phyloP scores from a whole-genome alignment of 495 filamentous ascomycete species.

The Lophiotrema nucula region DNA sequence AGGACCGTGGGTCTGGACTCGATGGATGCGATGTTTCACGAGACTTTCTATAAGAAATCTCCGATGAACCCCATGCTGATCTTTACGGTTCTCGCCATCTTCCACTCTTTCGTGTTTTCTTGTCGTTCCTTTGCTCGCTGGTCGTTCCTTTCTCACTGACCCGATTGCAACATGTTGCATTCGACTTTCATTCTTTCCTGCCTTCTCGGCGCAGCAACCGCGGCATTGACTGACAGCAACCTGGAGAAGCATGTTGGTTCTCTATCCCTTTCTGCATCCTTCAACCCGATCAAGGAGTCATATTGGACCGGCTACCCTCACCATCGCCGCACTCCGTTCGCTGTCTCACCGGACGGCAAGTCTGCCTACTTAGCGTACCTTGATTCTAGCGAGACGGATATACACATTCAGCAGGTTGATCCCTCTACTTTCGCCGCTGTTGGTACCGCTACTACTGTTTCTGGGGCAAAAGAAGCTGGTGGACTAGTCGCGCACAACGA shows the following conservation, averaged over 20 bases:
- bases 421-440: slow-evolving; percentile 48
- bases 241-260: slow-evolving; percentile 47
- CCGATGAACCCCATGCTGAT: no score
- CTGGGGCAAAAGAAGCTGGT: slow-evolving; percentile 52
- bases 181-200: slow-evolving; percentile 14
- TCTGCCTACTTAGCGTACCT: slow-evolving; percentile 55
- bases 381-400: slow-evolving; percentile 48
- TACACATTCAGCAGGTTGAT: slow-evolving; percentile 52
- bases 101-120: not conserved
- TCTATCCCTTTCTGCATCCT: slow-evolving; percentile 44
- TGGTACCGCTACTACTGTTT: slow-evolving; percentile 46
- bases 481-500: slow-evolving; percentile 57
- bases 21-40: not conserved
- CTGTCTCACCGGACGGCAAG: slow-evolving; percentile 51
- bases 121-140: slow-evolving; percentile 1
- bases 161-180: slow-evolving; percentile 20
- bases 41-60: no score
- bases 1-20: not conserved
- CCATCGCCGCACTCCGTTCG: slow-evolving; percentile 55
- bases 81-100: no score
- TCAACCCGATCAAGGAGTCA: slow-evolving; percentile 51
- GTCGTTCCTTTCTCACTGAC: slow-evolving; percentile 3
- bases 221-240: slow-evolving; percentile 14
- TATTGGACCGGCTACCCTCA: slow-evolving; percentile 57
- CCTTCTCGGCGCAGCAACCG: slow-evolving; percentile 3